Evolutionary conservation across 129 eudicot species (phyloP), one percentile per base, ranked within the genome.

Genomic region (Flaveria linearis): DNA sequence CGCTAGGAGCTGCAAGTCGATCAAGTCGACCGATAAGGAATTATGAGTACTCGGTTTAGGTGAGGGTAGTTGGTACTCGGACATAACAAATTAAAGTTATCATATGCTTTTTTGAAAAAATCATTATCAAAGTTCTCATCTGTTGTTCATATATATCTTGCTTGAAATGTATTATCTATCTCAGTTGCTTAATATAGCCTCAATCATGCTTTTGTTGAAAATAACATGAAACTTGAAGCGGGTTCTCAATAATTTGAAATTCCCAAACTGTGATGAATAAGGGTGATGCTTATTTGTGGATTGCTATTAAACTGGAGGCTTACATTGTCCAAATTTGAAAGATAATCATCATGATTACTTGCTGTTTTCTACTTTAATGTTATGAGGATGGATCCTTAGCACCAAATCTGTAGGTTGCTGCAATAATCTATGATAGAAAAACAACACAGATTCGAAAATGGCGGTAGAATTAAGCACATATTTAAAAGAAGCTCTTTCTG

Each of bases 401-500:
- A 69, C 41, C 57, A 77, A 68, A 55, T 23, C 67, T 60, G 36
- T 41, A 36, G 23, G 67, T 60, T 11, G 17, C 41, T 69, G 69
- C 49, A 76, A 75, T 22, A 69, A 30, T 56, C 71, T 33, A 84
- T 84, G 88, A 81, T 81, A 20, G 86, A n/a, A n/a, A n/a, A n/a
- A n/a, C n/a, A n/a, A n/a, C n/a, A n/a, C n/a, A n/a, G n/a, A n/a
- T n/a, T n/a, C n/a, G n/a, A n/a, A n/a, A n/a, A n/a, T n/a, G n/a
- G n/a, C n/a, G n/a, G n/a, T n/a, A n/a, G n/a, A n/a, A 72, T 76
- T 84, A 18, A 73, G 43, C 26, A 57, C 26, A 15, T 58, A 83
- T 3, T 52, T 95, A 62, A 91, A 78, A 79, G 92, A 89, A 61
- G 82, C 92, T 4, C 96, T 95, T 9, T 68, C 67, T 73, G 89